These are phyloP conservation scores for Mimosa pudica DNA, from an alignment of 306 rosid species.

Conservation along the genomic window DNA sequence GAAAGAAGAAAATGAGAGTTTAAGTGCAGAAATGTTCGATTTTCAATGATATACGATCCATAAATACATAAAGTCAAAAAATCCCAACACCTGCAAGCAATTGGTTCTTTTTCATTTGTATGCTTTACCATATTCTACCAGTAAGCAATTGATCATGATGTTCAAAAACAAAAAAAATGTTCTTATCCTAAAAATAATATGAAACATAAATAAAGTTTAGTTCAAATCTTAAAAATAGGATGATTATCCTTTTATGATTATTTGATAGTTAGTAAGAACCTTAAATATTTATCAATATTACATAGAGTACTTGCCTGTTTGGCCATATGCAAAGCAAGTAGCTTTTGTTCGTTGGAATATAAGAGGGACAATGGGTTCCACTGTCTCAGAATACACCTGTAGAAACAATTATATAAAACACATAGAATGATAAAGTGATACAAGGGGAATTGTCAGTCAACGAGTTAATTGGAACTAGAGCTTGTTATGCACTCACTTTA, in stretches of 20 bases:
- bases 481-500: slow-evolving; percentile 51
- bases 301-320: slow-evolving; percentile 64
- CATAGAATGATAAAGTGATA: slow-evolving; percentile 31
- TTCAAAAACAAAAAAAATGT: neutral
- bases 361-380: slow-evolving; percentile 80
- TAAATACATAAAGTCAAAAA: slow-evolving; percentile 11
- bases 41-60: slow-evolving; percentile 20
- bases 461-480: slow-evolving; percentile 24
- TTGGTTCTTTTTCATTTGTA: slow-evolving; percentile 2
- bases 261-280: slow-evolving; percentile 10
- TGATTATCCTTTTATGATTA: neutral
- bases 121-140: neutral
- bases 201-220: slow-evolving; percentile 11
- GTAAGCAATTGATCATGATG: slow-evolving; percentile 10
- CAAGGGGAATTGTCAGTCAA: slow-evolving; percentile 18
- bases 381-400: slow-evolving; percentile 76
- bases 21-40: neutral
- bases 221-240: neutral
- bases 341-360: slow-evolving; percentile 82
- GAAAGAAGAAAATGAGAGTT: neutral
- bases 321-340: slow-evolving; percentile 93
- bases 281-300: slow-evolving; percentile 22
- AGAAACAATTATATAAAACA: neutral
- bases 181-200: slow-evolving; percentile 15
- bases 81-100: slow-evolving; percentile 5